Evolutionary conservation across 805 yeast species (phyloP).

Genomic region (Metschnikowia picachoensis): DNA sequence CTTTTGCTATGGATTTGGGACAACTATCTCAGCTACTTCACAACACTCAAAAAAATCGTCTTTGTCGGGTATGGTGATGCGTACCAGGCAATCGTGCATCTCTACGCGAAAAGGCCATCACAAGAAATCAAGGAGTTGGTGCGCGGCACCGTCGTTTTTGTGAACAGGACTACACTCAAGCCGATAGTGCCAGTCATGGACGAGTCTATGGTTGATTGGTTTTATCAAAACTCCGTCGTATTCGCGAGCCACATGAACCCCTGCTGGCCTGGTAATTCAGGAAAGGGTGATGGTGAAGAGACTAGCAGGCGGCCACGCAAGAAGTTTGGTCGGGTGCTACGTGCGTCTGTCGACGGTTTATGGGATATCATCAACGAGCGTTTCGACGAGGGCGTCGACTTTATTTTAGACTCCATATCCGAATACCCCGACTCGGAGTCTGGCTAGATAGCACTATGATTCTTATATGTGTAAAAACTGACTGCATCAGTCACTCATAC

Average conservation of each 20-base stretch:
- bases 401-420: constrained; percentile 75
- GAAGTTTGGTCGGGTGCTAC: constrained; percentile 85
- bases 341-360: constrained; percentile 68
- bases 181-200: constrained; percentile 84
- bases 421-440: constrained; percentile 17
- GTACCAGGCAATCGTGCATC: constrained; percentile 78
- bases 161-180: constrained; percentile 65
- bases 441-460: constrained; percentile 4
- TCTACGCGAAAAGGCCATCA: constrained; percentile 73
- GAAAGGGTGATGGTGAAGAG: constrained; percentile 29
- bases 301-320: constrained; percentile 71
- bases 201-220: constrained; percentile 90
- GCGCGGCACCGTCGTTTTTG: constrained; percentile 65
- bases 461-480: not conserved
- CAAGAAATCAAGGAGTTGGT: constrained; percentile 55
- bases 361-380: constrained; percentile 75
- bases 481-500: constrained; percentile 24
- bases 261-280: constrained; percentile 63
- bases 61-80: constrained; percentile 90
- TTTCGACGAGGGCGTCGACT: constrained; percentile 82
- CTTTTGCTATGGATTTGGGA: constrained; percentile 83
- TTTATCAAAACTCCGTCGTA: constrained; percentile 75
- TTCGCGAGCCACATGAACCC: constrained; percentile 73
- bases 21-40: constrained; percentile 73
- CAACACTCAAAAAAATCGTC: constrained; percentile 60